phyloP scores from a whole-genome alignment of 345 rosid species.

The Camelina neglecta region DNA sequence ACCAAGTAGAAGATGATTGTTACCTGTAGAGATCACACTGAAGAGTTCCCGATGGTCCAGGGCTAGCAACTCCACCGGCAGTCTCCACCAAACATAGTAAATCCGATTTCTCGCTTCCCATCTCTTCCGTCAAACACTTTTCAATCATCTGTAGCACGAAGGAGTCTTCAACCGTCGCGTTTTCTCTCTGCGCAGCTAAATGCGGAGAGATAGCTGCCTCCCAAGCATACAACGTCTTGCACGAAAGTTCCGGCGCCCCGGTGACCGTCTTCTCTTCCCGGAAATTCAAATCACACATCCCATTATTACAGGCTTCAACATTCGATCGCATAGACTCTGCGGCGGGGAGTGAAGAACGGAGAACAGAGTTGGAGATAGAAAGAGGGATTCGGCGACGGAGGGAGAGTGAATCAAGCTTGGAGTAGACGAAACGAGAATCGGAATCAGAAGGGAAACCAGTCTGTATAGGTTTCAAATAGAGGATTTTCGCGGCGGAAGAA shows the following conservation, averaged over 20 bases:
- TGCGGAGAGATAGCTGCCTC: conserved; percentile 90
- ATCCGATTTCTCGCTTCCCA: conserved; percentile 42
- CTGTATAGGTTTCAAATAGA: conserved; percentile 85
- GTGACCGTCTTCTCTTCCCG: conserved; percentile 49
- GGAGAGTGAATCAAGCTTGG: conserved; percentile 70
- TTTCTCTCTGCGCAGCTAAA: conserved; percentile 83
- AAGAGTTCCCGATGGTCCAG: conserved; percentile 87
- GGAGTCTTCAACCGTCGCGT: conserved; percentile 54
- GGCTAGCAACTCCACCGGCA: conserved; percentile 97
- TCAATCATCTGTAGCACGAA: conserved; percentile 53
- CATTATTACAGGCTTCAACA: conserved; percentile 28
- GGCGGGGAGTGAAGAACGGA: conserved; percentile 62
- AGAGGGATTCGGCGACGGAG: conserved; percentile 54
- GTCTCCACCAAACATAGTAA: conserved; percentile 80
- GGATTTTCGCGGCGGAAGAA: conserved; percentile 49
- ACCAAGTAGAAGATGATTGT: neutral
- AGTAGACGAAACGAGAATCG: conserved; percentile 78
- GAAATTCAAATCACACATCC: conserved; percentile 58
- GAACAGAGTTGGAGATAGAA: conserved; percentile 61
- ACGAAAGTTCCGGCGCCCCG: conserved; percentile 54
- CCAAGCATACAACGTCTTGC: conserved; percentile 83
- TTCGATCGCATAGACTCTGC: conserved; percentile 43
- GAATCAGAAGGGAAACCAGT: conserved; percentile 95
- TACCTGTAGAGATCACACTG: conserved; percentile 93
- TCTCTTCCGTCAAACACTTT: conserved; percentile 52